Conservation (phyloP, 805 yeast species). For the Diddensiella caesifluorescens region DNA sequence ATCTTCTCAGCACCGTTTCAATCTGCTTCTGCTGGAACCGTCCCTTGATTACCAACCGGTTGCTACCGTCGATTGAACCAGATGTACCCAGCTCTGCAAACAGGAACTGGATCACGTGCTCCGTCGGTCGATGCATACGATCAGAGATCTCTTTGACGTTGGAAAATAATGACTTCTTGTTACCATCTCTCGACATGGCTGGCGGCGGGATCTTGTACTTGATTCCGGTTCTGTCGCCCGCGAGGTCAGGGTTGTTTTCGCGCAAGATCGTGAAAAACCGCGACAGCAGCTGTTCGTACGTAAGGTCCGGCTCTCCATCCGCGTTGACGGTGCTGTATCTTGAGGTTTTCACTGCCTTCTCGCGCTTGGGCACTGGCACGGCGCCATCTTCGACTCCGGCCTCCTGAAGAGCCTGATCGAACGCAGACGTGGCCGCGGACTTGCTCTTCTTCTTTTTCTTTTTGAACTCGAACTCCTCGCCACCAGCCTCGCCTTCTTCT, state of each 20-base stretch:
- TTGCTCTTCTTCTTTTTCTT: conserved; percentile 32
- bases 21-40: conserved; percentile 96
- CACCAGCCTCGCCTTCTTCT: conserved; percentile 46
- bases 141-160: conserved; percentile 93
- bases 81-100: conserved; percentile 99
- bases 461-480: conserved; percentile 56
- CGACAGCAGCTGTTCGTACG: conserved; percentile 71
- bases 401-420: conserved; percentile 81
- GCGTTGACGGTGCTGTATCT: conserved; percentile 32
- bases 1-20: conserved; percentile 93
- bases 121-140: conserved; percentile 93
- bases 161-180: conserved; percentile 91
- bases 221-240: conserved; percentile 89
- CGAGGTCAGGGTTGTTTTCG: conserved; percentile 95
- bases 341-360: conserved; percentile 28
- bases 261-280: conserved; percentile 84
- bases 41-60: conserved; percentile 95
- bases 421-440: conserved; percentile 60
- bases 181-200: conserved; percentile 92
- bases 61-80: conserved; percentile 97
- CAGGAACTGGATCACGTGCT: conserved; percentile 91
- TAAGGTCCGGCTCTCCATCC: conserved; percentile 48
- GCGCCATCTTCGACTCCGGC: conserved; percentile 68
- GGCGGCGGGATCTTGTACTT: conserved; percentile 98
- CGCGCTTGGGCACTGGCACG: conserved; percentile 16